Base-by-base conservation (phyloP, 208 protist genomes). In the Novymonas esmeraldas region DNA sequence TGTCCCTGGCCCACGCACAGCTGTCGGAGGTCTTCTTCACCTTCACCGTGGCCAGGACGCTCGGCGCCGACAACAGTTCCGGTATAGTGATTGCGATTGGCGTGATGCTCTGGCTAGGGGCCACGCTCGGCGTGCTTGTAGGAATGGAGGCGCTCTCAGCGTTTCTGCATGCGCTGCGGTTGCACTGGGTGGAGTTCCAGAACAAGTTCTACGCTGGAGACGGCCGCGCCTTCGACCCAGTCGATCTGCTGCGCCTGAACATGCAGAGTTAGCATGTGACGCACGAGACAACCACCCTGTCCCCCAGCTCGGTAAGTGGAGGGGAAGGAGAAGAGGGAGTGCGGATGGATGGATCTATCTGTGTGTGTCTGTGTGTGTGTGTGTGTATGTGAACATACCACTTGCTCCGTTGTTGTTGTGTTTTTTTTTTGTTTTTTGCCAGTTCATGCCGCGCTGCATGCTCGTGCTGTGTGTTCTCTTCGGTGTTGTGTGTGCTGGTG, bases 1-100 rank as follows among this genome's bases (percentile, higher is more conserved):
- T 99, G n/a, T 99, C 98, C 5, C 89, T 99, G 0, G 99, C 99
- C 26, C 99, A 99, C 80, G 97, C 98, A 44, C 91, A 98, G 82
- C 87, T 98, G 6, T 93, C 89, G 18, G 94, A 98, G 61, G 97
- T 98, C 18, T 96, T 97, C 60, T 94, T 89, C 59, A 89, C 72
- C 59, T 93, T 95, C 79, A 76, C 85, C 7, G 59, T 93, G 4
- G 71, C 82, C 50, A 81, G 80, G 18, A 34, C 84, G 14, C 70
- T 95, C 10, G 46, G 34, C 33, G 49, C 64, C 14, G 78, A 92
- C 48, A 81, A 91, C 70, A 76, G 56, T 52, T 76, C 55, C 18
- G 82, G 81, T n/a, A 39, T 97, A 28, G 70, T 83, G 22, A 67
- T 98, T 33, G 93, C 95, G 52, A 49, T 96, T 57, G 85, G 93